A percentile compares a stretch with the other conserved stretches of the same genome.
Evolutionary conservation across 352 stramenopile species (phyloP).

Genomic region (Globisporangium camurandrum): DNA sequence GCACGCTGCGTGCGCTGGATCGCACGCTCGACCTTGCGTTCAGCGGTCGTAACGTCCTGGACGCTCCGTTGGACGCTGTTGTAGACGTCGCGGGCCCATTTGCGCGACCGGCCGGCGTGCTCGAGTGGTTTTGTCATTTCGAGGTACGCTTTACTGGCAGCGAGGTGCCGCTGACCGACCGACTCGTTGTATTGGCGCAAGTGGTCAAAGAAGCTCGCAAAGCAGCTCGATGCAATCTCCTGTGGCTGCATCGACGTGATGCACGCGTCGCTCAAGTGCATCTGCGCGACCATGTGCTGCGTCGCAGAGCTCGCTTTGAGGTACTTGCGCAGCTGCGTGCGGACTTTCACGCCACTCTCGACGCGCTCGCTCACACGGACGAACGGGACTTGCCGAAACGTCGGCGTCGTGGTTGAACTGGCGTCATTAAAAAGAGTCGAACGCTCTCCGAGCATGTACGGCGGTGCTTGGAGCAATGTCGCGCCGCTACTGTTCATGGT

Average conservation of each 20-base stretch:
- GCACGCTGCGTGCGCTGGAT: conserved; percentile 48
- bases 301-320: conserved; percentile 65
- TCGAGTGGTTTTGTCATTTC: conserved; percentile 78
- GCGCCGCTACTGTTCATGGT: conserved; percentile 2
- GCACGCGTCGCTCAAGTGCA: conserved; percentile 72
- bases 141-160: conserved; percentile 64
- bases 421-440: no score
- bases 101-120: conserved; percentile 57
- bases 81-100: conserved; percentile 73
- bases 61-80: conserved; percentile 77
- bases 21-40: conserved; percentile 78
- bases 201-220: conserved; percentile 67
- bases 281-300: conserved; percentile 75
- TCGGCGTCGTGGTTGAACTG: no score
- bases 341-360: conserved; percentile 72
- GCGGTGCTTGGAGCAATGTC: conserved; percentile 42
- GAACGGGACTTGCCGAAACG: conserved; percentile 79
- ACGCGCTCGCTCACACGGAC: conserved; percentile 71
- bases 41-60: conserved; percentile 50
- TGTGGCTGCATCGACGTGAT: conserved; percentile 68
- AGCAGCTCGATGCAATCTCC: conserved; percentile 75
- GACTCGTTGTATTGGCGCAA: conserved; percentile 78
- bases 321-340: conserved; percentile 81
- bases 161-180: conserved; percentile 67
- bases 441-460: conserved; percentile 78